phyloP scores from a whole-genome alignment of 345 rosid genomes.

The Eucalyptus grandis region DNA sequence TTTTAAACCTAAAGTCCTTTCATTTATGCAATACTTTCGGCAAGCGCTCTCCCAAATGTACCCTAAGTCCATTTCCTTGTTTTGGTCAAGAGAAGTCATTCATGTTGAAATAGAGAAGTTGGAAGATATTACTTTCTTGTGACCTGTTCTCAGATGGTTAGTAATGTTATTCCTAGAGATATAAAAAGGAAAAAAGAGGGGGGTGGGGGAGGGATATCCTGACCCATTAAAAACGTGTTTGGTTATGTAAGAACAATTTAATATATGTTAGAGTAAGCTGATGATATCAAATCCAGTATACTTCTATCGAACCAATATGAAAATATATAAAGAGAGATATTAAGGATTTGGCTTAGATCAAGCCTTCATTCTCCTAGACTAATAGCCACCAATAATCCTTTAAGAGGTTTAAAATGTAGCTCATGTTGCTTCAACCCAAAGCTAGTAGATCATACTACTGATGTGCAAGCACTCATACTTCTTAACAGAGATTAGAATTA shows the following conservation, averaged over 20 bases:
- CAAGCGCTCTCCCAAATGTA: background rate
- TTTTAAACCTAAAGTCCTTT: background rate
- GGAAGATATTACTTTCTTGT: background rate
- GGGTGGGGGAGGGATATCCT: accelerated
- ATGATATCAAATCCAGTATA: no score
- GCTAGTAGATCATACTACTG: background rate
- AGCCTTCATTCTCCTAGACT: background rate
- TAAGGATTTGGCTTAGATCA: no score
- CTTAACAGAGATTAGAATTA: background rate
- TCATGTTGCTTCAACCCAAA: background rate
- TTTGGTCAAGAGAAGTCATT: background rate
- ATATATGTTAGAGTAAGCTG: background rate
- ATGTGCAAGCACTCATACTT: background rate
- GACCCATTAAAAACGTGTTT: background rate
- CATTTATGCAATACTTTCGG: background rate
- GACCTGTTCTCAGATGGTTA: background rate
- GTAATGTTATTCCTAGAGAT: background rate
- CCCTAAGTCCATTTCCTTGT: background rate
- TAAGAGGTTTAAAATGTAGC: background rate
- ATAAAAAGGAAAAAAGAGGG: no score
- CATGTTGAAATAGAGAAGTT: background rate
- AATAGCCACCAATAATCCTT: background rate
- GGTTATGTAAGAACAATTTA: background rate
- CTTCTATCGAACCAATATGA: background rate
- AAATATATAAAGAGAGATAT: no score